A percentile compares a stretch with the other conserved stretches of the same genome.
Evolutionary conservation across 2,329 filamentous ascomycete genomes (phyloP).

Genomic region (Tolypocladium ovalisporum): DNA sequence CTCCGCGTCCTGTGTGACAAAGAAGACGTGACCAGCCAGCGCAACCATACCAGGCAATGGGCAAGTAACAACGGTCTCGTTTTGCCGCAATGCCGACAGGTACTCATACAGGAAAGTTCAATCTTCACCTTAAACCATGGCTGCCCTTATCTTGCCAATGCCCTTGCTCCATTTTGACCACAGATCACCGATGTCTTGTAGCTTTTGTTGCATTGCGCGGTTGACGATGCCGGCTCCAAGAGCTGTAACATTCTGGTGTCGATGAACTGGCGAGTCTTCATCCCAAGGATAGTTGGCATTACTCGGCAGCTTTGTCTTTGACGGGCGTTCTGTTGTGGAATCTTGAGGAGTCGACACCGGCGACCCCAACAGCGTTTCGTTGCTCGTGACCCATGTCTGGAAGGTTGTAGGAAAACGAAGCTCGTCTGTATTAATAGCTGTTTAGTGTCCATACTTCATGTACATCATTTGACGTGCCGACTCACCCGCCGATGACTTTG

Average conservation of each 20-base stretch:
- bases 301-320: slow-evolving; percentile 12
- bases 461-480: no score
- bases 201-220: neutral
- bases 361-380: neutral
- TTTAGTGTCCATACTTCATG: neutral
- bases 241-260: slow-evolving; percentile 19
- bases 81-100: neutral
- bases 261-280: slow-evolving; percentile 22
- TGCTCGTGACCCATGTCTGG: slow-evolving; percentile 6
- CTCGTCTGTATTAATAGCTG: neutral
- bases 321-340: neutral
- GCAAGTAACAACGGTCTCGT: neutral
- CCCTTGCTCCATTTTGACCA: slow-evolving; percentile 2
- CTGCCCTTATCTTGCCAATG: neutral
- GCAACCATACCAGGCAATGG: neutral
- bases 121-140: neutral
- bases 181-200: neutral
- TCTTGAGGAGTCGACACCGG: neutral
- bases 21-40: no score
- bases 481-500: neutral
- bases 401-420: slow-evolving; percentile 8
- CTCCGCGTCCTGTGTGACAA: no score
- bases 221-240: slow-evolving; percentile 11
- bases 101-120: neutral
- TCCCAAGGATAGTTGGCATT: slow-evolving; percentile 26